phyloP scores from a whole-genome alignment of 2,329 filamentous ascomycete species.

The Elsinoe batatas region DNA sequence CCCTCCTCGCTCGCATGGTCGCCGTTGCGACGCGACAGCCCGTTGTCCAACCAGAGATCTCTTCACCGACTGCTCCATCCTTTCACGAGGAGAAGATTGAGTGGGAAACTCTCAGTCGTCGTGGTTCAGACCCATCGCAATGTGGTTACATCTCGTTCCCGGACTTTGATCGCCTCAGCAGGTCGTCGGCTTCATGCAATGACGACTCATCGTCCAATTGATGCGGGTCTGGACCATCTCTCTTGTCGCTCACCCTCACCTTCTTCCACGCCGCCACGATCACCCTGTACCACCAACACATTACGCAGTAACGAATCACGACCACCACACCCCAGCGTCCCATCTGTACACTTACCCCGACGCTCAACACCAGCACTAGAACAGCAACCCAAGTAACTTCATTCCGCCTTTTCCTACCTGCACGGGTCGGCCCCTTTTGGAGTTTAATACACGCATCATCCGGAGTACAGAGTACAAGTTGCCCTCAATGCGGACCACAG shows the following conservation, averaged over 20 bases:
- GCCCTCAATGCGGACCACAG: not conserved
- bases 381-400: not conserved
- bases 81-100: conserved; percentile 13
- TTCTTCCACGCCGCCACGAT: not conserved
- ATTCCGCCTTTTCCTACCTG: not conserved
- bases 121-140: conserved; percentile 9
- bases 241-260: not conserved
- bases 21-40: conserved; percentile 5
- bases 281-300: not conserved
- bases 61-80: not conserved
- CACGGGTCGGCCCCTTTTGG: not conserved
- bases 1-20: conserved; percentile 9
- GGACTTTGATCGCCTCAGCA: conserved; percentile 21
- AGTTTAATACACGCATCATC: conserved; percentile 7
- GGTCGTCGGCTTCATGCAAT: not conserved
- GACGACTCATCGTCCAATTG: not conserved
- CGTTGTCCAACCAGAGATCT: not conserved
- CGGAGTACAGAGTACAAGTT: not conserved
- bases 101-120: conserved; percentile 11
- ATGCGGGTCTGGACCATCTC: not conserved
- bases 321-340: not conserved
- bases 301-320: conserved; percentile 9
- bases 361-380: not conserved
- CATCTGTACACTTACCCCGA: not conserved
- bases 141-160: conserved; percentile 26